Base-by-base conservation (phyloP, 2,329 filamentous ascomycete genomes). In the Penicillium sp. region DNA sequence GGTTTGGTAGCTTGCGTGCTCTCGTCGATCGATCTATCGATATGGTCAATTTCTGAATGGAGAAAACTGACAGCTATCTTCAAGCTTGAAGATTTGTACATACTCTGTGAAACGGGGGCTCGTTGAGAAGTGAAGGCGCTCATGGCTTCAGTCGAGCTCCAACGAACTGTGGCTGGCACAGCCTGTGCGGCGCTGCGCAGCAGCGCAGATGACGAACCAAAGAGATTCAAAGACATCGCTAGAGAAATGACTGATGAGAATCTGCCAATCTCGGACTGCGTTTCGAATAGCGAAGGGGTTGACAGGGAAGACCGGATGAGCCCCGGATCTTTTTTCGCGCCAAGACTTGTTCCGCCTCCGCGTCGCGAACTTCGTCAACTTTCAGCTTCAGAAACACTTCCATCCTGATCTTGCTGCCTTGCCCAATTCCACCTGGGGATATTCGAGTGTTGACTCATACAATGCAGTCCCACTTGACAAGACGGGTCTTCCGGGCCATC, bases 401-500 rank as follows among this genome's bases (percentile, higher is more conserved):
- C 37, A 16, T 27, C 29, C 32, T 25, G 27, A 30, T 26, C 9
- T 20, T 12, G 28, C 22, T 23, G 17, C 18, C 25, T 25, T 16
- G 2, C 9, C 34, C 26, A 1, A 25, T 22, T 22, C 12, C 16
- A 20, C 27, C 16, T n/a, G 14, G 6, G 4, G 9, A 7, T 7
- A 18, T 3, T 10, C 7, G 12, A n/a, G 10, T 9, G 9, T 16
- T 27, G 22, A 8, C 16, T 7, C 6, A 6, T 16, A n/a, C 2
- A 13, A 71, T 71, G 68, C 67, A 67, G 45, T 66, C 67, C 32
- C 59, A 68, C 44, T 58, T 71, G 4, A 68, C 67, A 26, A 61
- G 64, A 47, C 54, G 59, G 41, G 65, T 71, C 37, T 68, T 71
- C 42, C 61, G 64, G 33, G 64, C 66, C 28, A 61, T 72, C 31